Evolutionary conservation across 345 rosid genomes (phyloP).

Genomic region (Rhodomyrtus tomentosa): DNA sequence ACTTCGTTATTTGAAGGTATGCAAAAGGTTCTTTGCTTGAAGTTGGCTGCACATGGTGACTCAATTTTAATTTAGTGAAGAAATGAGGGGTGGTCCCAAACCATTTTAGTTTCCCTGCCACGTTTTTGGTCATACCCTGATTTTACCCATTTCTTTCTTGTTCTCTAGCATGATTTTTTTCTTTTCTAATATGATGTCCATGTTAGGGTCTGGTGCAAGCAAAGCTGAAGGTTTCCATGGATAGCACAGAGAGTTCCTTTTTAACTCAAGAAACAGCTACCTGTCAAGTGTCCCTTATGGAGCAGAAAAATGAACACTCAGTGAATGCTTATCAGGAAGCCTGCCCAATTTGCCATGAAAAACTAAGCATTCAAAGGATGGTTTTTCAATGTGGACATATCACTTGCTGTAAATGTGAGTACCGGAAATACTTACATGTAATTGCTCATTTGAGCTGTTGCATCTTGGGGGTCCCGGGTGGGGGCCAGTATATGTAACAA

Average conservation of each 20-base stretch:
- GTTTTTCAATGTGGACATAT: conserved; percentile 91
- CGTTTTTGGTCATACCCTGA: not conserved
- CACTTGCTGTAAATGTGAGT: conserved; percentile 89
- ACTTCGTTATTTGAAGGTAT: conserved; percentile 90
- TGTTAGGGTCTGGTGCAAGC: conserved; percentile 61
- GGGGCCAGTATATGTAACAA: not conserved
- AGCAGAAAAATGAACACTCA: conserved; percentile 23
- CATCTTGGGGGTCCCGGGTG: not conserved
- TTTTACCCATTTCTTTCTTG: not conserved
- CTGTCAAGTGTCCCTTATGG: conserved; percentile 10
- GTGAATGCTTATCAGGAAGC: conserved; percentile 46
- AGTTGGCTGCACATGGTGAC: not conserved
- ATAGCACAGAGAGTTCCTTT: conserved; percentile 26
- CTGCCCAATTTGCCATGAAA: conserved; percentile 91
- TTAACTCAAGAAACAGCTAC: conserved; percentile 22
- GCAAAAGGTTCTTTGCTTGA: not conserved
- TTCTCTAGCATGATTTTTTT: conserved; percentile 10
- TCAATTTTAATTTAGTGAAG: not conserved
- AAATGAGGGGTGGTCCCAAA: not conserved
- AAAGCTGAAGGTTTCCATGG: conserved; percentile 34
- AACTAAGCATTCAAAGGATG: conserved; percentile 68
- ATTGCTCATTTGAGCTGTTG: not conserved
- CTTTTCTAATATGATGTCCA: not conserved
- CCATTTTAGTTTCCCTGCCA: not conserved
- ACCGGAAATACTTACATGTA: not conserved